Percentiles rank a stretch among this genome's conserved stretches.
phyloP scores from a whole-genome alignment of 2,329 filamentous ascomycete species.

The Colletotrichum truncatum region DNA sequence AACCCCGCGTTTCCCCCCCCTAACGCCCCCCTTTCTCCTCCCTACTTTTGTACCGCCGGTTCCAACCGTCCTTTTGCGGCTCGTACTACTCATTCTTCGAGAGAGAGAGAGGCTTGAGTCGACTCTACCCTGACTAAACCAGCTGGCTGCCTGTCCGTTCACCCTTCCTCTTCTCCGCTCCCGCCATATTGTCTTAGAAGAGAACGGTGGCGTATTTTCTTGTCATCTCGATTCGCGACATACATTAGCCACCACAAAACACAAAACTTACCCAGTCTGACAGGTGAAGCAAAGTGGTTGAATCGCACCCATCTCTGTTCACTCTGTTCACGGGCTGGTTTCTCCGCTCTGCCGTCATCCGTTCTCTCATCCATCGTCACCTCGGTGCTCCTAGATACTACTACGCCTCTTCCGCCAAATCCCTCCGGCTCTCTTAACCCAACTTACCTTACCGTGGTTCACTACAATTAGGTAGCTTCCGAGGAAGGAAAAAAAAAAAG shows the following conservation, averaged over 20 bases:
- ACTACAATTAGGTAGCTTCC: no score
- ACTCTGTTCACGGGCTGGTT: background rate
- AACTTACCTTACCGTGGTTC: no score
- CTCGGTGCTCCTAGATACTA: background rate
- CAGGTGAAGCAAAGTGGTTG: background rate
- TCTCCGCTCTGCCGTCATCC: slow-evolving; percentile 23
- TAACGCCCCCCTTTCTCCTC: no score
- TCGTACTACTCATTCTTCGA: background rate
- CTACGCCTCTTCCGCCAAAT: background rate
- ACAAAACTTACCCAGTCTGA: background rate
- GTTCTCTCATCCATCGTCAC: slow-evolving; percentile 18
- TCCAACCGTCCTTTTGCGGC: slow-evolving; percentile 1
- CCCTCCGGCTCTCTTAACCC: background rate
- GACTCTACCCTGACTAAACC: background rate
- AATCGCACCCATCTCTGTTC: slow-evolving; percentile 1
- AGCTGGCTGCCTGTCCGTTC: background rate
- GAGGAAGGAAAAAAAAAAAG: background rate
- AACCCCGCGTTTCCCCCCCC: slow-evolving; percentile 20
- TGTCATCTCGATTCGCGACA: slow-evolving; percentile 25
- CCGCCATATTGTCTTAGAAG: slow-evolving; percentile 23
- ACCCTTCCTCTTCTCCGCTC: background rate
- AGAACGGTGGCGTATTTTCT: slow-evolving; percentile 16
- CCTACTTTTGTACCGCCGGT: background rate
- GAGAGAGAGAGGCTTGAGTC: background rate
- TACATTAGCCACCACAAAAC: slow-evolving; percentile 5